phyloP scores from a whole-genome alignment of 257 asterid species.

The Leonotis leonurus region DNA sequence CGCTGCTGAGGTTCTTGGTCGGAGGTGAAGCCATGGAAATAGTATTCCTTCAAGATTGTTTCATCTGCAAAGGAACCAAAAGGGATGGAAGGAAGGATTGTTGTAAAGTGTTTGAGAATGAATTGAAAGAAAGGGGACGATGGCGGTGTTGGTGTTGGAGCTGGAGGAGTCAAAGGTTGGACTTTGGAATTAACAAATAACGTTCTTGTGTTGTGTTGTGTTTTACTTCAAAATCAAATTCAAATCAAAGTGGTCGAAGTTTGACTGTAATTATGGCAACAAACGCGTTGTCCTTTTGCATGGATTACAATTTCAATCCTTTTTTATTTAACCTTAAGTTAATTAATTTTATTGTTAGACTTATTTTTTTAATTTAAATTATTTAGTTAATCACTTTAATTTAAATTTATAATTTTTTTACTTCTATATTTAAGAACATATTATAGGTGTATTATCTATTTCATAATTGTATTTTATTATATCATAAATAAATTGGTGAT shows the following conservation, averaged over 20 bases:
- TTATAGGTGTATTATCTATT: too few species aligned
- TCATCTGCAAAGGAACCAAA: slow-evolving; percentile 13
- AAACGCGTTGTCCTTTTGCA: slow-evolving; percentile 45
- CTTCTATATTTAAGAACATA: too few species aligned
- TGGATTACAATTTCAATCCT: too few species aligned
- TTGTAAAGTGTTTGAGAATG: slow-evolving; percentile 6
- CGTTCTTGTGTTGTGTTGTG: slow-evolving; percentile 5
- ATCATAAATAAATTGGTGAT: too few species aligned
- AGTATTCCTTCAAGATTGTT: slow-evolving; percentile 20
- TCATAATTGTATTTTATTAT: too few species aligned
- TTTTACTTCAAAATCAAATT: slow-evolving; percentile 16
- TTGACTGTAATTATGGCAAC: slow-evolving; percentile 44
- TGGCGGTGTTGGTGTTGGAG: slow-evolving; percentile 41
- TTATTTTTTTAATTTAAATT: too few species aligned
- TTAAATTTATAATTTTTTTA: too few species aligned
- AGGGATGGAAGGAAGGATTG: slow-evolving; percentile 25
- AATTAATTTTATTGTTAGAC: too few species aligned
- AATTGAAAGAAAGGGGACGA: slow-evolving; percentile 11
- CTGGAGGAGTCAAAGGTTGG: slow-evolving; percentile 79
- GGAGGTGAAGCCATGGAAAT: slow-evolving; percentile 36
- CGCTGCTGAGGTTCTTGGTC: slow-evolving; percentile 9
- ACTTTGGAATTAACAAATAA: slow-evolving; percentile 46
- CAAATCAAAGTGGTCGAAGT: slow-evolving; percentile 20
- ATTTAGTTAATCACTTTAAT: too few species aligned
- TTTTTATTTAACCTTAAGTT: too few species aligned